Evolutionary conservation across 306 rosid genomes (phyloP), one percentile per base, ranked within the genome.

Genomic region (Lathyrus sativus): DNA sequence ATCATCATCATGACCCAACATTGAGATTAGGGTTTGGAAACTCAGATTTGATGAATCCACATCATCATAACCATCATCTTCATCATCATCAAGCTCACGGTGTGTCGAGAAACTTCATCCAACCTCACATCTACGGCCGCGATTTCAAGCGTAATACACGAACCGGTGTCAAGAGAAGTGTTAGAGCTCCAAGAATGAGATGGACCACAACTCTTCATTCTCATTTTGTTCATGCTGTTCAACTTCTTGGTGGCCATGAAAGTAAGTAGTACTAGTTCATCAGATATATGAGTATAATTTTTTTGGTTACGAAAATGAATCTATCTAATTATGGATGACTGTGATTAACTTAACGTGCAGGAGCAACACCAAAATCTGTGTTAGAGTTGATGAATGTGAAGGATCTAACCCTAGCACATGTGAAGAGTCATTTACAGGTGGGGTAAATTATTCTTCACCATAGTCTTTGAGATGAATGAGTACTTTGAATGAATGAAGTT

Each of bases 371-470:
- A 15, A 93, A 95, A 78, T 95, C 99, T 5, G 99, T 95, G 59
- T 81, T 90, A 76, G 99, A 95, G 85, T 73, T 95, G 82, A 90
- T 95, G 97, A 90, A 95, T 83, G 99, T 95, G 5, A 95, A 95
- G 76, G 99, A 95, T 90, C 90, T 95, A 90, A 95, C 97, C 90
- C 95, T 95, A 84, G 96, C 99, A 70, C 99, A 95, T 78, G 99
- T 95, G 78, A 95, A 95, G 89, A 95, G 99, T 81, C 99, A 95
- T 79, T 85, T 95, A 68, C 99, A 95, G 99, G 99, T 90, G 84
- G 80, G 87, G 19, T 65, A 49, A 63, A 63, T 76, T 78, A 70
- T 56, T 72, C 50, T 56, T 72, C 50, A 63, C 39, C 48, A 61
- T 37, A 62, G 73, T 77, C 84, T 78, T 68, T 65, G 4, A 73